phyloP scores from a whole-genome alignment of 768 basidiomycete genomes.

The Boletus barrowsii region DNA sequence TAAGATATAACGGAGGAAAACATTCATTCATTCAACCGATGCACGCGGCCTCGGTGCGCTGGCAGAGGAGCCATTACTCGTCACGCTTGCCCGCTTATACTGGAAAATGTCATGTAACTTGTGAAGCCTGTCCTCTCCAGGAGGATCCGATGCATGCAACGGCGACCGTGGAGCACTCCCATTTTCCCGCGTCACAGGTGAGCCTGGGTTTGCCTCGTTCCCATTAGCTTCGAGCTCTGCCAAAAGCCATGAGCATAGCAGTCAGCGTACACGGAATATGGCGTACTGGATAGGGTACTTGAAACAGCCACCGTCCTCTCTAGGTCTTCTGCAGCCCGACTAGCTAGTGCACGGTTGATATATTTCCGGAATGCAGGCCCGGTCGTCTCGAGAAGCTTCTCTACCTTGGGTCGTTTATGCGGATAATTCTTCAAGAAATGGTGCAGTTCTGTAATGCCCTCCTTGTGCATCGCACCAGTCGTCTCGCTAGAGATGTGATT shows the following conservation, averaged over 20 bases:
- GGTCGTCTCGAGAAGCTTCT: constrained; percentile 85
- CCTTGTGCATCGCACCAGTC: constrained; percentile 85
- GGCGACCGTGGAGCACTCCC: constrained; percentile 36
- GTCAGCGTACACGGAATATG: background rate
- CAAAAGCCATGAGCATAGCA: constrained; percentile 7
- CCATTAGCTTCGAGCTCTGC: constrained; percentile 64
- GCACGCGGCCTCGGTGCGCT: constrained; percentile 15
- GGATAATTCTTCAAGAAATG: constrained; percentile 91
- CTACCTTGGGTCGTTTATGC: constrained; percentile 75
- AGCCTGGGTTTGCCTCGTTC: constrained; percentile 33
- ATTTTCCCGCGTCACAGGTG: constrained; percentile 30
- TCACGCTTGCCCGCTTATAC: constrained; percentile 65
- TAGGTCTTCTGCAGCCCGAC: constrained; percentile 82
- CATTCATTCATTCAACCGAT: constrained; percentile 22
- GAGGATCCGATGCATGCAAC: constrained; percentile 30
- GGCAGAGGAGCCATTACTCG: constrained; percentile 41
- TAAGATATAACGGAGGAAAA: constrained; percentile 17
- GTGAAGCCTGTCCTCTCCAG: constrained; percentile 64
- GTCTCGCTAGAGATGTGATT: constrained; percentile 87
- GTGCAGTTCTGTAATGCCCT: constrained; percentile 92
- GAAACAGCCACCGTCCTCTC: constrained; percentile 78
- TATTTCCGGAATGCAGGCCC: constrained; percentile 91
- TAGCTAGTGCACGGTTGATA: constrained; percentile 83
- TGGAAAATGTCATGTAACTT: constrained; percentile 80
- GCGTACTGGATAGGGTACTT: constrained; percentile 78